Conservation (phyloP, 805 yeast species). For the Starmerella khaoyaiensis region DNA sequence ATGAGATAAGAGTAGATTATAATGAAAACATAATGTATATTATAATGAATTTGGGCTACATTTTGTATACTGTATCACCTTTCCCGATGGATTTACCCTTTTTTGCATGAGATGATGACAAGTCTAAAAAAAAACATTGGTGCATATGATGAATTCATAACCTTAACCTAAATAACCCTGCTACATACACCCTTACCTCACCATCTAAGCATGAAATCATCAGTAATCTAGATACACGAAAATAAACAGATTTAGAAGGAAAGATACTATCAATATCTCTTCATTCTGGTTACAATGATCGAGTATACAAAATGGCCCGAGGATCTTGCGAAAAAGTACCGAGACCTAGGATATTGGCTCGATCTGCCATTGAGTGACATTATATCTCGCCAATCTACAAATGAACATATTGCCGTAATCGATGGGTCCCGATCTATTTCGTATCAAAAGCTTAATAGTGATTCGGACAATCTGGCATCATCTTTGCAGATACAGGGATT, state of each 20-base stretch:
- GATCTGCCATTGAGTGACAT: slow-evolving; percentile 10
- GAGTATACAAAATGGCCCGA: slow-evolving; percentile 12
- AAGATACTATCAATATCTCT: too few relatives aligned
- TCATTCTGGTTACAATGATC: too few relatives aligned
- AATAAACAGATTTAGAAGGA: too few relatives aligned
- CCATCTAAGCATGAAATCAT: too few relatives aligned
- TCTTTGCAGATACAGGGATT: slow-evolving; percentile 6
- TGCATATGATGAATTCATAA: too few relatives aligned
- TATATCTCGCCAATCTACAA: background rate
- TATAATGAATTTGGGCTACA: background rate
- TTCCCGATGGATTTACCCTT: too few relatives aligned
- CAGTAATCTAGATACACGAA: too few relatives aligned
- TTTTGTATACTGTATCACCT: background rate
- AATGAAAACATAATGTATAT: background rate
- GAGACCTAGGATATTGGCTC: slow-evolving; percentile 12
- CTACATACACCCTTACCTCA: too few relatives aligned
- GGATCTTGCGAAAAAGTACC: slow-evolving; percentile 6
- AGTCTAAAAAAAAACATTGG: too few relatives aligned
- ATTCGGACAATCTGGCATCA: slow-evolving; percentile 1
- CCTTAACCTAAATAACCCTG: too few relatives aligned
- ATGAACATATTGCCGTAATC: slow-evolving; percentile 7
- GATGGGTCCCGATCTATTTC: slow-evolving; percentile 4
- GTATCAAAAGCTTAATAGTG: slow-evolving; percentile 5
- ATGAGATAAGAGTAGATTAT: background rate
- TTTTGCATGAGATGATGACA: too few relatives aligned